Evolutionary conservation across 2,329 filamentous ascomycete species (phyloP).

Genomic region (Sphaerulina musiva): DNA sequence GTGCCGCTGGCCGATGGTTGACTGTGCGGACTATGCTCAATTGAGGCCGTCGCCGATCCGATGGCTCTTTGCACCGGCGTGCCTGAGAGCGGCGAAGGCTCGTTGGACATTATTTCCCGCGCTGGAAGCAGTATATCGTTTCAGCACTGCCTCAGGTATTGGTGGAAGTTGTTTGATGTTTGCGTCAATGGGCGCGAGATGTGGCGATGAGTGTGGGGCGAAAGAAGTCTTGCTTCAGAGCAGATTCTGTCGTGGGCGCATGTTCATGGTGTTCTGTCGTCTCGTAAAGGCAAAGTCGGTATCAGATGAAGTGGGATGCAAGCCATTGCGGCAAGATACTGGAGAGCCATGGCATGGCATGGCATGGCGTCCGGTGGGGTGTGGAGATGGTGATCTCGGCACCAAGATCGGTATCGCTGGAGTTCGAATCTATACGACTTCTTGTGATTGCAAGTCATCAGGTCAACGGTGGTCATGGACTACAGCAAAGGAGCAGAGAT

Average conservation of each 20-base stretch:
- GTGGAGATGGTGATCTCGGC: too few relatives aligned
- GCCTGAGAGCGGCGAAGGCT: slow-evolving; percentile 19
- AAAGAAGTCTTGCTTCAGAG: background rate
- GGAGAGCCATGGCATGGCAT: too few relatives aligned
- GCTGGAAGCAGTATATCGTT: too few relatives aligned
- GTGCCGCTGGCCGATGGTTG: slow-evolving; percentile 10
- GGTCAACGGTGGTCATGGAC: too few relatives aligned
- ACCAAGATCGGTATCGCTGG: too few relatives aligned
- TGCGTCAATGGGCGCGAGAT: too few relatives aligned
- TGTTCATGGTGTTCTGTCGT: background rate
- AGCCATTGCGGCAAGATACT: background rate
- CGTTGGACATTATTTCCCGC: slow-evolving; percentile 12
- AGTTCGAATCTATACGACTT: too few relatives aligned
- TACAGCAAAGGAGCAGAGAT: background rate
- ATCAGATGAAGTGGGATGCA: background rate
- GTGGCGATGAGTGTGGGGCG: too few relatives aligned
- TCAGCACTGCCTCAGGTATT: too few relatives aligned
- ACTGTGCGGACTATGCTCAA: slow-evolving; percentile 14
- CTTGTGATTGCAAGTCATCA: too few relatives aligned
- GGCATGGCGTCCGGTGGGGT: too few relatives aligned
- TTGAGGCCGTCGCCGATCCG: slow-evolving; percentile 2
- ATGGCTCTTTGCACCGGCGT: slow-evolving; percentile 13
- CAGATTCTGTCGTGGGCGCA: background rate
- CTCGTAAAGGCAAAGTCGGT: background rate
- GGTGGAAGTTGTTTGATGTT: too few relatives aligned